Evolutionary conservation across 1,284 basidiomycete genomes (phyloP), one percentile per base, ranked within the genome.

Genomic region (Malassezia slooffiae): DNA sequence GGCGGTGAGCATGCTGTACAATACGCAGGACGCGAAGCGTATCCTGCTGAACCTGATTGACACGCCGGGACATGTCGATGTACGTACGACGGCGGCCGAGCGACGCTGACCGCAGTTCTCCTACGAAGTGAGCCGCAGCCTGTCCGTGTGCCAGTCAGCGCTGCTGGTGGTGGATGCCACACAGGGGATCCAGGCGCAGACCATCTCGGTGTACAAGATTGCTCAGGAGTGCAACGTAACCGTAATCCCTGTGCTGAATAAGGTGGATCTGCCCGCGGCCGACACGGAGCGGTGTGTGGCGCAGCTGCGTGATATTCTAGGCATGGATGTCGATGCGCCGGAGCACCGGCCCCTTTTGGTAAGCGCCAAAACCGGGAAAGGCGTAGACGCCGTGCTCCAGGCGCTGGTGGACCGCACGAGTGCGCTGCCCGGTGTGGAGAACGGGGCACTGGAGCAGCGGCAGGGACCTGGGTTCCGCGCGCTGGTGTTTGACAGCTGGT

Each of bases 181-280:
- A 72, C 72, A 96, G 75, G 91, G 91, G 11, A 82, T 99, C 5
- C 93, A 99, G 72, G 91, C 93, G 0, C 93, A 99, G 71, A 88
- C 90, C 5, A 81, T 99, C 43, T 91, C 87, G 0, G 93, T 97
- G 5, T 91, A 85, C 60, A 84, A 91, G 57, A 79, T 85, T 41
- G 76, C 77, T 59, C 85, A 89, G 63, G 77, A 81, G 36, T 58
- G 55, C 28, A 80, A 83, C 1, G 73, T 96, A 16, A 81, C 76
- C 27, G 83, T 97, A 41, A 83, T 97, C 30, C 88, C 91, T 2
- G 83, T 95, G 15, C 75, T 96, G 38, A 97, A 96, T 74, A 97
- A 97, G 77, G 85, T 84, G 38, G 27, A 70, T 38, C 23, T 51
- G 13, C 52, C 60, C 5, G 54, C 55, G 6, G 52, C 55, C 0